Percentiles rank a stretch among this genome's conserved stretches.
Evolutionary conservation across 2,329 filamentous ascomycete species (phyloP).

Genomic region (Xylaria multiplex): DNA sequence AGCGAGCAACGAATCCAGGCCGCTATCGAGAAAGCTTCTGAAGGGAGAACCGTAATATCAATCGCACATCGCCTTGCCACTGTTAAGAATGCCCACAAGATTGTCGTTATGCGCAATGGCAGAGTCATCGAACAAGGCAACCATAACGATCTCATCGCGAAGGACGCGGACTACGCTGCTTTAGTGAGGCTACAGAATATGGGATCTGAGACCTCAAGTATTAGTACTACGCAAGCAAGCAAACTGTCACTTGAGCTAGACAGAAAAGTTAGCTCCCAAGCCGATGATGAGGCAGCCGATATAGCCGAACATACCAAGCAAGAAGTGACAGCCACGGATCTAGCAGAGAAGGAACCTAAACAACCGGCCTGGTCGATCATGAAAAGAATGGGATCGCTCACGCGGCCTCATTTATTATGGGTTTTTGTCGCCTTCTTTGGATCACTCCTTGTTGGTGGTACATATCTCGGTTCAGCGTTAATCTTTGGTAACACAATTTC

Average conservation of each 20-base stretch:
- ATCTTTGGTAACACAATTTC: slow-evolving; percentile 64
- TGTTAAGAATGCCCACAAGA: slow-evolving; percentile 70
- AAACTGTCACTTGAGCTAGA: slow-evolving; percentile 52
- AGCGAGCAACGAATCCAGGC: slow-evolving; percentile 58
- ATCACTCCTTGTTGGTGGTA: slow-evolving; percentile 65
- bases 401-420: slow-evolving; percentile 53
- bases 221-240: slow-evolving; percentile 44
- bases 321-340: slow-evolving; percentile 26
- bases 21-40: slow-evolving; percentile 50
- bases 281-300: slow-evolving; percentile 33
- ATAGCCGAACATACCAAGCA: slow-evolving; percentile 28
- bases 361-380: slow-evolving; percentile 52
- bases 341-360: slow-evolving; percentile 22
- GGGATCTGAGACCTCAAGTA: slow-evolving; percentile 50
- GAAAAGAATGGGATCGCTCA: slow-evolving; percentile 52
- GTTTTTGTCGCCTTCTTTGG: slow-evolving; percentile 55
- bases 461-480: slow-evolving; percentile 64
- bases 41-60: slow-evolving; percentile 68
- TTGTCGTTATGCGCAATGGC: slow-evolving; percentile 71
- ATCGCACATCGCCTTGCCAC: slow-evolving; percentile 72
- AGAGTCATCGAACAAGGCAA: slow-evolving; percentile 69
- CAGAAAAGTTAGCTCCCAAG: slow-evolving; percentile 32
- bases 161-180: slow-evolving; percentile 47
- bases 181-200: slow-evolving; percentile 49
- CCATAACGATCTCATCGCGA: slow-evolving; percentile 65